Conservation (phyloP, 1,284 basidiomycete genomes). For the Rhodotorula sp. region DNA sequence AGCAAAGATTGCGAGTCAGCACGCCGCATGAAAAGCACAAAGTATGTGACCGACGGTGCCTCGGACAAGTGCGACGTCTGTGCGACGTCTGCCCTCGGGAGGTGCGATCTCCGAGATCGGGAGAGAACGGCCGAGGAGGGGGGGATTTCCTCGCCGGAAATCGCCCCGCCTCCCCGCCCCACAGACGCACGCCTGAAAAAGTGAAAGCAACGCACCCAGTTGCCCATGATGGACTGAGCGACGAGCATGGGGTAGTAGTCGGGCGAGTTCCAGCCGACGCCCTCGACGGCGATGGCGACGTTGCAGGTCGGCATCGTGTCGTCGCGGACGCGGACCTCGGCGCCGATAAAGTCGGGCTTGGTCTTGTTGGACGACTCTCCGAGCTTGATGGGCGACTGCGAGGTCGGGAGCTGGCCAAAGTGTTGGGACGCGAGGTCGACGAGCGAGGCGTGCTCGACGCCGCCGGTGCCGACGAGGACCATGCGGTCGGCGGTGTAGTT, state of each 20-base stretch:
- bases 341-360: slow-evolving; percentile 82
- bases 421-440: slow-evolving; percentile 93
- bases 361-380: slow-evolving; percentile 60
- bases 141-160: too few relatives aligned
- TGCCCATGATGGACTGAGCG: slow-evolving; percentile 96
- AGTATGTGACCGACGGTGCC: too few relatives aligned
- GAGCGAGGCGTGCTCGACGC: slow-evolving; percentile 86
- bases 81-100: too few relatives aligned
- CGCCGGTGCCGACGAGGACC: slow-evolving; percentile 96
- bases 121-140: too few relatives aligned
- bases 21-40: too few relatives aligned
- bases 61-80: too few relatives aligned
- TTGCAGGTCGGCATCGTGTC: slow-evolving; percentile 85
- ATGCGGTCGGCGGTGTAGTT: slow-evolving; percentile 99
- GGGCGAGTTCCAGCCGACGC: slow-evolving; percentile 94
- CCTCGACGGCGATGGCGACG: slow-evolving; percentile 95
- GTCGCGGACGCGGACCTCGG: slow-evolving; percentile 93
- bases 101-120: too few relatives aligned
- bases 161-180: too few relatives aligned
- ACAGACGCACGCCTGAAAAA: not conserved
- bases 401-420: slow-evolving; percentile 85
- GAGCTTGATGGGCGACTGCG: slow-evolving; percentile 81
- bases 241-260: slow-evolving; percentile 99
- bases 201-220: slow-evolving; percentile 62
- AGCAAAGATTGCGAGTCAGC: not conserved